Conservation (phyloP, 2,329 filamentous ascomycete genomes). For the Alternaria sp. region DNA sequence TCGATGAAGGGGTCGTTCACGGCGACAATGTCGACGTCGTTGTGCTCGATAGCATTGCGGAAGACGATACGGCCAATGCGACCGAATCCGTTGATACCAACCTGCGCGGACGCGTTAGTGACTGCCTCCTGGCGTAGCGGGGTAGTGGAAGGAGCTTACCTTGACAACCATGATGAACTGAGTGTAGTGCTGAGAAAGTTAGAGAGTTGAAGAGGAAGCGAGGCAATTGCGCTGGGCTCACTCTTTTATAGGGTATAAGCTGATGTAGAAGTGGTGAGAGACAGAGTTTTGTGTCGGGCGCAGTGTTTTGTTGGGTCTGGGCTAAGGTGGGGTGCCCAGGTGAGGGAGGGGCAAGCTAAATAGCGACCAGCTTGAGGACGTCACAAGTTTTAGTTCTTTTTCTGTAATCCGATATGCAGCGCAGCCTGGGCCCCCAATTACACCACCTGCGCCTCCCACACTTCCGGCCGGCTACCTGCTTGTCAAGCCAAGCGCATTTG, state of each 20-base stretch:
- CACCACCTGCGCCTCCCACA: conserved; percentile 34
- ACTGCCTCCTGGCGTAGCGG: conserved; percentile 24
- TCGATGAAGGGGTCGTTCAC: conserved; percentile 99
- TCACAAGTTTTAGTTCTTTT: conserved; percentile 38
- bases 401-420: conserved; percentile 42
- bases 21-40: conserved; percentile 89
- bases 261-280: conserved; percentile 25
- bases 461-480: conserved; percentile 41
- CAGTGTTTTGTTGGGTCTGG: conserved; percentile 39
- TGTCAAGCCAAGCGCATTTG: conserved; percentile 22
- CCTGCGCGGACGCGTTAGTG: conserved; percentile 58
- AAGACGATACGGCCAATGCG: conserved; percentile 99
- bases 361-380: conserved; percentile 27
- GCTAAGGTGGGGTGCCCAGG: conserved; percentile 27
- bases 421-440: conserved; percentile 39
- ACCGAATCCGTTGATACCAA: conserved; percentile 99
- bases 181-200: conserved; percentile 30
- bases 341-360: conserved; percentile 38
- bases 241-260: conserved; percentile 28
- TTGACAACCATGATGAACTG: conserved; percentile 56
- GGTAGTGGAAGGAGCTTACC: conserved; percentile 41
- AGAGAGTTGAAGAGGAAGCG: conserved; percentile 15
- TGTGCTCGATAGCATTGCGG: conserved; percentile 93
- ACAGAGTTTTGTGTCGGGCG: conserved; percentile 29
- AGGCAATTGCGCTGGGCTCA: conserved; percentile 18